phyloP scores from a whole-genome alignment of 176 grass and related monocot genomes.

The Oryza coarctata region DNA sequence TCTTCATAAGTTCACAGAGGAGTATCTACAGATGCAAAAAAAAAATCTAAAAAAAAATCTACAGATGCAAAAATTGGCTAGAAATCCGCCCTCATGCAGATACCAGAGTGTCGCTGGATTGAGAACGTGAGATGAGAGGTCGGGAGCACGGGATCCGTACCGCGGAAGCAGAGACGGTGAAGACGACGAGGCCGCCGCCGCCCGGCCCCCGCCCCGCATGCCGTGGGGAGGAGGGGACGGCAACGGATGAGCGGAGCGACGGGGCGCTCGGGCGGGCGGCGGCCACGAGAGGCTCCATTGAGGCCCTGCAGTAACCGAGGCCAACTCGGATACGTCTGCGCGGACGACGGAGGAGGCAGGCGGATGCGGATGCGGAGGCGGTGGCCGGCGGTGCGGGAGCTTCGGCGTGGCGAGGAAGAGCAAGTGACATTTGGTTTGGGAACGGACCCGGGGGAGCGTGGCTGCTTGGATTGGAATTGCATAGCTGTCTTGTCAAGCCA shows the following conservation, averaged over 20 bases:
- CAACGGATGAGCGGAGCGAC: slow-evolving; percentile 14
- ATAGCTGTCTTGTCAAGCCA: no score
- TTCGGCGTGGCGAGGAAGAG: background rate
- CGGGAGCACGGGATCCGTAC: slow-evolving; percentile 17
- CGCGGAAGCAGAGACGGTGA: slow-evolving; percentile 54
- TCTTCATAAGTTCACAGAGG: background rate
- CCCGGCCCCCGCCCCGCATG: background rate
- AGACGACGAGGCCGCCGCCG: slow-evolving; percentile 1
- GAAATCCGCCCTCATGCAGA: background rate
- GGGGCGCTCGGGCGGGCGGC: slow-evolving; percentile 8
- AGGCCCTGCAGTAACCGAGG: background rate
- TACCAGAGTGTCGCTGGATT: background rate
- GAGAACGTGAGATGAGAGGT: background rate
- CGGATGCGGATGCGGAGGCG: background rate
- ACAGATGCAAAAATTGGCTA: background rate
- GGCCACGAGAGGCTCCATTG: background rate
- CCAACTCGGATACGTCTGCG: background rate
- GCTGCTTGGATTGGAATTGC: background rate
- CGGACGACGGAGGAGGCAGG: background rate
- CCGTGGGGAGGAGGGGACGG: slow-evolving; percentile 10
- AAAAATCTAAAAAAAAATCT: no score
- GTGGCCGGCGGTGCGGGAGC: background rate
- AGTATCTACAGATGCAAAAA: background rate
- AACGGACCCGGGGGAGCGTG: no score
- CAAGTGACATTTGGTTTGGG: background rate